Evolutionary conservation across 1,284 basidiomycete genomes (phyloP), one percentile per base, ranked within the genome.

Genomic region (Meripilus lineatus): DNA sequence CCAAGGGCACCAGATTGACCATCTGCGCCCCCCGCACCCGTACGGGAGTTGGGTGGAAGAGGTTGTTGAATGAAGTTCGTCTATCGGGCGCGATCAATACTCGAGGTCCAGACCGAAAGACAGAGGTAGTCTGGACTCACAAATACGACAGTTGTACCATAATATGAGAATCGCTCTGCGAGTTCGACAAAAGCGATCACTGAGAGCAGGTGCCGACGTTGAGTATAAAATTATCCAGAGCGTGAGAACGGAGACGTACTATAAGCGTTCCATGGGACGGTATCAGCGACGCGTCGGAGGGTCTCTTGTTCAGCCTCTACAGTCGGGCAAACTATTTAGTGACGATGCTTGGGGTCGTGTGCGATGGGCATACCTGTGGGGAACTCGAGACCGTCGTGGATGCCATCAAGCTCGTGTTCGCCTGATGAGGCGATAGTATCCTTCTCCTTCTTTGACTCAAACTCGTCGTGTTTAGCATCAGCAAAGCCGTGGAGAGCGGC

Each of bases 151-250:
- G 64, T 72, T 14, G 71, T 70, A n/a, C 86, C 86, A 62, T 80
- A 79, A 62, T 65, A 67, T 10, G 85, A 89, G 63, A 90, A 89
- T 17, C 86, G 78, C 58, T 89, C 87, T 3, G 83, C 83, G 34
- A 84, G 58, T 61, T 89, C 85, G 28, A 87, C 71, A 25, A 79
- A 46, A 3, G 83, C 84, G 38, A 89, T 84, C 45, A 85, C 81
- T 85, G 44, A 5, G 25, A 17, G 24, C 25, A 15, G 24, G 5
- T 36, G 42, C 33, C 14, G 20, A 13, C 32, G 21, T 23, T 23
- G 18, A 25, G 38, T 5, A 35, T n/a, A 22, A 14, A 3, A 3
- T 33, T 22, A 2, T 18, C 11, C 20, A 10, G 25, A 17, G 38
- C 23, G 17, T 24, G 24, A 26, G 44, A 20, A 8, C 7, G 33